phyloP scores from a whole-genome alignment of 2,329 filamentous ascomycete species.

The Colletotrichum sp. region DNA sequence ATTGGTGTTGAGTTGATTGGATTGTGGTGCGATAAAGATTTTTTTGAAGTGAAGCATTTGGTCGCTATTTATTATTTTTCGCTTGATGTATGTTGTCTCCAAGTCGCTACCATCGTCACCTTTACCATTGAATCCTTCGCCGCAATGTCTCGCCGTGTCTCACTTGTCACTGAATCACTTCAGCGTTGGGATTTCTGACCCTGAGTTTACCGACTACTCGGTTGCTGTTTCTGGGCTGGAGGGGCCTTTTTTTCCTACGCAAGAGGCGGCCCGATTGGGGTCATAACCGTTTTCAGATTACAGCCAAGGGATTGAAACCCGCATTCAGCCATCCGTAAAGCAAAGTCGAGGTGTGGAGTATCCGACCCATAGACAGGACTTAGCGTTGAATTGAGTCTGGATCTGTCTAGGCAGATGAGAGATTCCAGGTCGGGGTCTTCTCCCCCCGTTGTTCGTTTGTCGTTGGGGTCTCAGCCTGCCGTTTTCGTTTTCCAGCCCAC shows the following conservation, averaged over 20 bases:
- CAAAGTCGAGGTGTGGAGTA: neutral
- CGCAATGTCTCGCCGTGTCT: neutral
- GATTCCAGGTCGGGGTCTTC: neutral
- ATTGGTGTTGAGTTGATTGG: neutral
- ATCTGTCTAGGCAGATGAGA: neutral
- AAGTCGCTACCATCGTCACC: neutral
- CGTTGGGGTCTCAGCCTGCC: neutral
- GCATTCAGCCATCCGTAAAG: neutral
- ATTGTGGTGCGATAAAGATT: neutral
- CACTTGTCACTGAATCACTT: neutral
- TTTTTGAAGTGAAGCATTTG: neutral
- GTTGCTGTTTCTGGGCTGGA: neutral
- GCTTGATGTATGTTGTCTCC: neutral
- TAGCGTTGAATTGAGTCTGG: neutral
- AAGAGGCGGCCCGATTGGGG: neutral
- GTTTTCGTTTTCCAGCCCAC: neutral
- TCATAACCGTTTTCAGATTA: neutral
- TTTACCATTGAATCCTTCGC: neutral
- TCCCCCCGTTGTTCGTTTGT: neutral
- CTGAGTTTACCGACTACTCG: neutral
- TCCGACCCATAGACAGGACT: neutral
- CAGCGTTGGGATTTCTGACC: neutral
- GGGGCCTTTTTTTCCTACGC: neutral
- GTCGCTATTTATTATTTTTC: neutral
- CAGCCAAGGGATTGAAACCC: neutral